phyloP scores from a whole-genome alignment of 495 filamentous ascomycete species.

The Neurospora sp. region DNA sequence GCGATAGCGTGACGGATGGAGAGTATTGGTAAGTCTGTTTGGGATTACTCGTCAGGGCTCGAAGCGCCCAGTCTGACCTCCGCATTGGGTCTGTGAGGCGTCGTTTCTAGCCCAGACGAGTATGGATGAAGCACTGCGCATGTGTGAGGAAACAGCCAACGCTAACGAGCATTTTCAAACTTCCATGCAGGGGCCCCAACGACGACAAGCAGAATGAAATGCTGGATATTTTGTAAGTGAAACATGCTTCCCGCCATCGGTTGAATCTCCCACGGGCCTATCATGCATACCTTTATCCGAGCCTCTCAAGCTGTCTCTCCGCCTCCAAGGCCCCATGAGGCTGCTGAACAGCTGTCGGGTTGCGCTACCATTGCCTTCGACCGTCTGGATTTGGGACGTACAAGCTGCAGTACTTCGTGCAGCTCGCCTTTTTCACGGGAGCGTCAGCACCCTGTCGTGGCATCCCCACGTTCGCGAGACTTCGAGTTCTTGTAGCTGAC shows the following conservation, averaged over 20 bases:
- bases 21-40: conserved; percentile 13
- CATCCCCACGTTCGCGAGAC: conserved; percentile 53
- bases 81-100: no score
- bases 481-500: not conserved
- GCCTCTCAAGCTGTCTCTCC: conserved; percentile 33
- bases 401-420: conserved; percentile 40
- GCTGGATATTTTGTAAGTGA: conserved; percentile 28
- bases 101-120: no score
- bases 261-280: conserved; percentile 22
- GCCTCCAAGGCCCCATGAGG: conserved; percentile 22
- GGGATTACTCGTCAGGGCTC: not conserved
- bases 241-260: not conserved
- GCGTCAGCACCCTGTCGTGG: conserved; percentile 54
- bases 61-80: no score
- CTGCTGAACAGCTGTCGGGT: conserved; percentile 26
- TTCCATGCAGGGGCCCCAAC: conserved; percentile 22
- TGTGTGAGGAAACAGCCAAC: not conserved
- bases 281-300: conserved; percentile 32
- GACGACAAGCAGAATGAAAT: conserved; percentile 30
- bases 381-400: conserved; percentile 80
- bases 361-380: conserved; percentile 40
- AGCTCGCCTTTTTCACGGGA: conserved; percentile 59
- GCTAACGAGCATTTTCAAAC: not conserved
- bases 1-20: conserved; percentile 18
- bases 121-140: not conserved